Evolutionary conservation across 805 yeast species (phyloP).

Genomic region (Kockiozyma suomiensis): DNA sequence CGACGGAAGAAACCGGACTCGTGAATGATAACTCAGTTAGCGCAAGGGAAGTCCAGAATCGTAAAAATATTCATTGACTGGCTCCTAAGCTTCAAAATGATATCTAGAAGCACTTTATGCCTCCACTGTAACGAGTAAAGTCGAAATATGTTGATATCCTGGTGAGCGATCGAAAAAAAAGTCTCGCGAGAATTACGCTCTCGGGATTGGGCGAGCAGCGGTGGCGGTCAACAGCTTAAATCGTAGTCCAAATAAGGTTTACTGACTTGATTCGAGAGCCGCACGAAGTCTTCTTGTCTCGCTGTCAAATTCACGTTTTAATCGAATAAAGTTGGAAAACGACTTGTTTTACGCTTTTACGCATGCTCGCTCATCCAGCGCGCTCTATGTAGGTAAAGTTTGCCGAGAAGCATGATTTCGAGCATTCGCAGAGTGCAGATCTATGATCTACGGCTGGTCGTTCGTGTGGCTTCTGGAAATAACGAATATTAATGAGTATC

Average conservation of each 20-base stretch:
- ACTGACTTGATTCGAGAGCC: no score
- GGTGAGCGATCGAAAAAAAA: slow-evolving; percentile 1
- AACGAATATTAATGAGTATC: no score
- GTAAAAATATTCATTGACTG: background rate
- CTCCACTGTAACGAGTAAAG: background rate
- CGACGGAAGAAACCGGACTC: slow-evolving; percentile 10
- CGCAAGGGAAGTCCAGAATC: background rate
- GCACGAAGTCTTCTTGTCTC: no score
- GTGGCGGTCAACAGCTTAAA: background rate
- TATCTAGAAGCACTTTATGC: background rate
- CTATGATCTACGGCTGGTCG: no score
- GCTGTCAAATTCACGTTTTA: no score
- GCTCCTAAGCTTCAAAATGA: background rate
- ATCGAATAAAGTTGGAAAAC: no score
- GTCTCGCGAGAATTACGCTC: background rate
- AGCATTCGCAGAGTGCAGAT: no score
- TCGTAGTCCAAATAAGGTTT: background rate
- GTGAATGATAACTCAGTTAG: background rate
- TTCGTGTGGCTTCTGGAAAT: no score
- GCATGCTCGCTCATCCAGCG: no score
- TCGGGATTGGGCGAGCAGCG: slow-evolving; percentile 15
- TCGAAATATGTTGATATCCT: background rate
- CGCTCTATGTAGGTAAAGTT: no score
- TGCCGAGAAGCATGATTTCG: no score
- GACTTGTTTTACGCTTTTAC: no score